Evolutionary conservation across 129 eudicot genomes (phyloP).

Genomic region (Dittrichia graveolens): DNA sequence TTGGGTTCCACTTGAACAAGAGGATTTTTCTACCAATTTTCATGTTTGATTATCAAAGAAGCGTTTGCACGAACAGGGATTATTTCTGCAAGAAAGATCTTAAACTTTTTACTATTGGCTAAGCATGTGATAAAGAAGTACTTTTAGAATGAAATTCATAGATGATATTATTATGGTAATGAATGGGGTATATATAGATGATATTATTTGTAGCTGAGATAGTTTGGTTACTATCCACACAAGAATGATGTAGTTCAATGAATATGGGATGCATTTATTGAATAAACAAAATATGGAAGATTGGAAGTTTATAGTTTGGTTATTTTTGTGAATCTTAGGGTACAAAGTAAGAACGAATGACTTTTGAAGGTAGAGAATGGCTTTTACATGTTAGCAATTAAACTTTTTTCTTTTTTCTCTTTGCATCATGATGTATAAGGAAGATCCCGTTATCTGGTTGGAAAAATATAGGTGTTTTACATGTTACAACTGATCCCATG

Average conservation of each 20-base stretch:
- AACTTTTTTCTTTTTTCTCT: constrained; percentile 10
- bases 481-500: constrained; percentile 5
- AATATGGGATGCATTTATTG: neutral
- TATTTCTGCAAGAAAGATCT: too few species aligned
- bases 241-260: constrained; percentile 3
- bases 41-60: too few species aligned
- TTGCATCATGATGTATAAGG: neutral
- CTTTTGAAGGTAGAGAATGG: constrained; percentile 15
- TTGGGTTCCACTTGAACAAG: too few species aligned
- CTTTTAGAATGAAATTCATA: too few species aligned
- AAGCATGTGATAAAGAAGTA: too few species aligned
- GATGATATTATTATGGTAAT: too few species aligned
- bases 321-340: constrained; percentile 13
- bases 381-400: constrained; percentile 11
- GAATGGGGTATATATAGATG: too few species aligned
- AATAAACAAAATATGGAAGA: constrained; percentile 7
- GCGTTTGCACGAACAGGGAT: too few species aligned
- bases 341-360: neutral
- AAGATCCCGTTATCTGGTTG: constrained; percentile 8
- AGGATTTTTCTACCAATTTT: too few species aligned
- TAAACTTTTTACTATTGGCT: too few species aligned
- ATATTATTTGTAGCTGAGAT: constrained; percentile 5
- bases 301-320: neutral
- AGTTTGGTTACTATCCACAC: constrained; percentile 19
- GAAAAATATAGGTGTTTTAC: constrained; percentile 14